Conservation (phyloP, 2,329 filamentous ascomycete species). For the Diaporthe velutina region DNA sequence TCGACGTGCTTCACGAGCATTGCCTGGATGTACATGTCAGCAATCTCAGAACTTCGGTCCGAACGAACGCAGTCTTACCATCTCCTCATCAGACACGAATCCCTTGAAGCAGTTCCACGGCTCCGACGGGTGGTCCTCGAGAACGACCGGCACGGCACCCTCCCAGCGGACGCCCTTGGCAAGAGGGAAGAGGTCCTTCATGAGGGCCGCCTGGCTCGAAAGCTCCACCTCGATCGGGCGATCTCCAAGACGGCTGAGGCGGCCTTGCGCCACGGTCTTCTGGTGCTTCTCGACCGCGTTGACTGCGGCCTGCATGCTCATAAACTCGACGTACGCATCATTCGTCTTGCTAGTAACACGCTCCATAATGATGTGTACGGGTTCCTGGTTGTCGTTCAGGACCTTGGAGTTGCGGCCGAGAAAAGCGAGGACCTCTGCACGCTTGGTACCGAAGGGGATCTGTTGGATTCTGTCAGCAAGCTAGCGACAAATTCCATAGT, state of each 20-base stretch:
- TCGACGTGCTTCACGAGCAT: conserved; percentile 76
- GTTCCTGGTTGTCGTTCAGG: conserved; percentile 66
- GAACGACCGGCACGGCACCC: conserved; percentile 57
- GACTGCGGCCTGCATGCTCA: conserved; percentile 64
- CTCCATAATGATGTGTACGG: conserved; percentile 75
- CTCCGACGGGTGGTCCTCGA: conserved; percentile 51
- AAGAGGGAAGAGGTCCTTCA: conserved; percentile 73
- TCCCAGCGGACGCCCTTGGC: conserved; percentile 69
- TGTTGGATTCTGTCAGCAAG: conserved; percentile 44
- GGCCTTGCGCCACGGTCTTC: conserved; percentile 52
- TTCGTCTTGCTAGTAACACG: conserved; percentile 72
- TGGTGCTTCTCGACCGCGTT: conserved; percentile 64
- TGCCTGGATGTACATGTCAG: conserved; percentile 41
- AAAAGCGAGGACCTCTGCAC: conserved; percentile 69
- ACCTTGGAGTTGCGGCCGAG: conserved; percentile 70
- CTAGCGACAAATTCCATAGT: too few species aligned
- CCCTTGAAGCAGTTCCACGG: conserved; percentile 69
- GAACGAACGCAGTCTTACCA: conserved; percentile 49
- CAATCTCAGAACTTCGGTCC: background rate
- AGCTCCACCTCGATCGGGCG: conserved; percentile 69
- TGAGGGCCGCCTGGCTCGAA: conserved; percentile 67
- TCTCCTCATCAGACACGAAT: conserved; percentile 73
- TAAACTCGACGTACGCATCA: conserved; percentile 72
- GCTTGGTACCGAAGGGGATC: conserved; percentile 69
- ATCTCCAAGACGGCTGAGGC: conserved; percentile 65